These are phyloP conservation scores for Sarocladium kiliense DNA, from an alignment of 2,329 filamentous ascomycete species.

Conservation along the genomic window DNA sequence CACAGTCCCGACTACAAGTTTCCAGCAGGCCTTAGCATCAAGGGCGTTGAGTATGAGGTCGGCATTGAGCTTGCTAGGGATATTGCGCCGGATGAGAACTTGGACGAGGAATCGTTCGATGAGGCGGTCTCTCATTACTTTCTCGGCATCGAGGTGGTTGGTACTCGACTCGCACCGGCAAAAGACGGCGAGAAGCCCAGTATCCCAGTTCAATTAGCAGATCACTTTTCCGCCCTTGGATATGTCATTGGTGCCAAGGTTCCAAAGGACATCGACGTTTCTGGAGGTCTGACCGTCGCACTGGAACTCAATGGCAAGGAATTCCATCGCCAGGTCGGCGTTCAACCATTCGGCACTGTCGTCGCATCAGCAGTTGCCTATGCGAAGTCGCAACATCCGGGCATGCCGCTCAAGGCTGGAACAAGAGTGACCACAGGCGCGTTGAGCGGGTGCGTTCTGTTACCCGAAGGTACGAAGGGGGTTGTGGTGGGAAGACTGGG, in stretches of 20 bases:
- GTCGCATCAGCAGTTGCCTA: neutral
- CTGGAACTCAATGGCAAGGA: conserved; percentile 1
- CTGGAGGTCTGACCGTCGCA: neutral
- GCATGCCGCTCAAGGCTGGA: conserved; percentile 3
- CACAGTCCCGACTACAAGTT: conserved; percentile 5
- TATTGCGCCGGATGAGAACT: conserved; percentile 1
- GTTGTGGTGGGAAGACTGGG: neutral
- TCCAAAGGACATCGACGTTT: neutral
- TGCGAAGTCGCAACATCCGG: conserved; percentile 1
- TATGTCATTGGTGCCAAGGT: neutral
- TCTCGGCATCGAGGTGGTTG: conserved; percentile 1
- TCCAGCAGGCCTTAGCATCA: neutral
- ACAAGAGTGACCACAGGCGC: neutral
- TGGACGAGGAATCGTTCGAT: neutral
- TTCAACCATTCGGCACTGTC: neutral
- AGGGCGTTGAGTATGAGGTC: neutral
- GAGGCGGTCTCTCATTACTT: neutral
- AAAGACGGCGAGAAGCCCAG: neutral
- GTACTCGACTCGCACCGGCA: neutral
- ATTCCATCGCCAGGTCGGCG: neutral
- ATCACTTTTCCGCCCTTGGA: neutral
- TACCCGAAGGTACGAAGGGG: neutral
- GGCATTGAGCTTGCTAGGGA: conserved; percentile 1
- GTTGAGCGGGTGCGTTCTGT: neutral
- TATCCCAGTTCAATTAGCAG: neutral